Evolutionary conservation across 495 filamentous ascomycete species (phyloP).

Genomic region (Penicillium robsamsonii): DNA sequence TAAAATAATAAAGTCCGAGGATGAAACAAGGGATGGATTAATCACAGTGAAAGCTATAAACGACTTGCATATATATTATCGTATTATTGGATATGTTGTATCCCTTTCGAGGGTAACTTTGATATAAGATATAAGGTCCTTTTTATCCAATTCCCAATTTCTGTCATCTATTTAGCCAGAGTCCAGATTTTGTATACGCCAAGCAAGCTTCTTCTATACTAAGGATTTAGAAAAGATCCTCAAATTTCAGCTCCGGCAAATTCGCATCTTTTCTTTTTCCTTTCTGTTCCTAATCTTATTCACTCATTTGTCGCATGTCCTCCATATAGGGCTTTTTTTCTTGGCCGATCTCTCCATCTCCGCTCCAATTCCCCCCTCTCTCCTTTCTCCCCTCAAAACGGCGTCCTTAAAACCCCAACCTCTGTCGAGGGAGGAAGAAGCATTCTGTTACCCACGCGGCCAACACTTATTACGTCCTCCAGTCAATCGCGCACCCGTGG

Average conservation of each 20-base stretch:
- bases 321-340: conserved; percentile 14
- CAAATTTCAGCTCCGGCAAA: not conserved
- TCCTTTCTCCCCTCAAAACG: conserved; percentile 31
- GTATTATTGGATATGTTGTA: not conserved
- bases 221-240: conserved; percentile 3
- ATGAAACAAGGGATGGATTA: conserved; percentile 29
- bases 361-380: conserved; percentile 6
- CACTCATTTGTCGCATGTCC: conserved; percentile 10
- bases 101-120: not conserved
- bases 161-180: not conserved
- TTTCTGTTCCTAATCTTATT: not conserved
- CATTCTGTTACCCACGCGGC: conserved; percentile 21
- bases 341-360: conserved; percentile 22
- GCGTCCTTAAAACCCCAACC: conserved; percentile 30
- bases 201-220: conserved; percentile 7
- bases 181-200: conserved; percentile 3
- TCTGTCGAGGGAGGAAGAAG: conserved; percentile 37
- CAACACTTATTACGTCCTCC: conserved; percentile 16
- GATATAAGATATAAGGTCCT: not conserved
- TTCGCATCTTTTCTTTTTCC: conserved; percentile 4
- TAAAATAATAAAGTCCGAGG: conserved; percentile 6
- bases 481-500: conserved; percentile 22
- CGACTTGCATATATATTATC: conserved; percentile 12
- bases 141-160: not conserved
- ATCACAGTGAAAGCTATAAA: conserved; percentile 25